Evolutionary conservation across 345 rosid genomes (phyloP).

Genomic region (Sisymbrium altissimum): DNA sequence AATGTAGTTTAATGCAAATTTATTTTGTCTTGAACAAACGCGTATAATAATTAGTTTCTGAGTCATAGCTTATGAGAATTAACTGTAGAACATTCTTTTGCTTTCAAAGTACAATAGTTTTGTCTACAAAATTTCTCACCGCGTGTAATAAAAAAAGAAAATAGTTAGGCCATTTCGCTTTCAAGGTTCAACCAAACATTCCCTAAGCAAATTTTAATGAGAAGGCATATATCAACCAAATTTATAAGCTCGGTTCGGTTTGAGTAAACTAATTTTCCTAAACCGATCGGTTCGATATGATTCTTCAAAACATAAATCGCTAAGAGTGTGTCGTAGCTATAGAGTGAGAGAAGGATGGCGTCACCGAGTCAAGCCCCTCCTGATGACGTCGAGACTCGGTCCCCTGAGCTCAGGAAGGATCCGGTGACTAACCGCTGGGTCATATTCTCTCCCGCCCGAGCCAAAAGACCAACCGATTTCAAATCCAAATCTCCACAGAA

Average conservation of each 20-base stretch:
- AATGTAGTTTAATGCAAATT: background rate
- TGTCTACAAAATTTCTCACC: background rate
- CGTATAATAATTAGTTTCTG: background rate
- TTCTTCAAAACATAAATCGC: background rate
- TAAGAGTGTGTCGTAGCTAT: background rate
- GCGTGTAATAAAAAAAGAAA: background rate
- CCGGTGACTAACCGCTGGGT: constrained; percentile 67
- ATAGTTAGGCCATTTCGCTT: background rate
- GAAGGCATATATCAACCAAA: background rate
- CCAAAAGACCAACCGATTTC: constrained; percentile 75
- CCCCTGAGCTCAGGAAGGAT: constrained; percentile 68
- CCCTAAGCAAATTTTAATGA: background rate
- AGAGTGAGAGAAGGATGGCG: constrained; percentile 21
- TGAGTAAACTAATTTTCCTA: background rate
- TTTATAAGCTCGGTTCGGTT: background rate
- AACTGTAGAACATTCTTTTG: background rate
- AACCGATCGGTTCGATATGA: background rate
- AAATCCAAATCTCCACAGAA: constrained; percentile 59
- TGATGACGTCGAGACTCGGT: constrained; percentile 29
- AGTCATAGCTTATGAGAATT: background rate
- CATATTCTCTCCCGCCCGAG: constrained; percentile 67
- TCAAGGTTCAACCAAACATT: background rate
- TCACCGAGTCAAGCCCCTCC: constrained; percentile 30
- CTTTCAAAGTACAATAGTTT: background rate
- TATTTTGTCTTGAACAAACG: background rate